Conservation (phyloP, 1,284 basidiomycete species). For the Ustilago shanxiensis region DNA sequence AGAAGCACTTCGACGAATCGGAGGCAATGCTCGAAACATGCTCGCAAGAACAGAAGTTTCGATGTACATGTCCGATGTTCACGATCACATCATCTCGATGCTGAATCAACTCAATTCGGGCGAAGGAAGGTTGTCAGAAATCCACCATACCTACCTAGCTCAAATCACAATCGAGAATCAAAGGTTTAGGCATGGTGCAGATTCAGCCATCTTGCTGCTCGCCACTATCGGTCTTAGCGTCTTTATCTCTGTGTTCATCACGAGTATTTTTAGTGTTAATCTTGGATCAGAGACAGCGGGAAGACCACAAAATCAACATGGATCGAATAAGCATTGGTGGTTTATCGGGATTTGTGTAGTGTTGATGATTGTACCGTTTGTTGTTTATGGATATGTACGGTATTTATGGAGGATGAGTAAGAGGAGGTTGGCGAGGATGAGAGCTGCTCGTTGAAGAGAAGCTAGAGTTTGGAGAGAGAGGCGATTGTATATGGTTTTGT, state of each 20-base stretch:
- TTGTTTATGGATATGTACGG: slow-evolving; percentile 16
- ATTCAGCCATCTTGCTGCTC: slow-evolving; percentile 69
- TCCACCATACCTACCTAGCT: slow-evolving; percentile 86
- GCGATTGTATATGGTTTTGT: not conserved
- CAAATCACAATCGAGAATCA: slow-evolving; percentile 79
- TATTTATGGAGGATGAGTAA: slow-evolving; percentile 24
- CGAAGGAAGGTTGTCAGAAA: slow-evolving; percentile 87
- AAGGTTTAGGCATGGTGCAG: slow-evolving; percentile 42
- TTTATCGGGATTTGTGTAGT: slow-evolving; percentile 25
- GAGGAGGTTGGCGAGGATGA: slow-evolving; percentile 14
- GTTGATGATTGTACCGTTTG: not conserved
- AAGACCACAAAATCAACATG: slow-evolving; percentile 71
- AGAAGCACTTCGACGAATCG: slow-evolving; percentile 39
- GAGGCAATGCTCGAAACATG: slow-evolving; percentile 41
- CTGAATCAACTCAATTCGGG: slow-evolving; percentile 88
- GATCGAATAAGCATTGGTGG: slow-evolving; percentile 19
- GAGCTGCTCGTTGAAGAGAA: slow-evolving; percentile 23
- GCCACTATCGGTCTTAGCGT: slow-evolving; percentile 79
- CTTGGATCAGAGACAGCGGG: slow-evolving; percentile 52
- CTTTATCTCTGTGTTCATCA: slow-evolving; percentile 70
- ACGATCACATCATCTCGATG: slow-evolving; percentile 91
- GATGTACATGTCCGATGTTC: slow-evolving; percentile 91
- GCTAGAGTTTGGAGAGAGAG: not conserved
- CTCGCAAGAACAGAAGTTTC: slow-evolving; percentile 59
- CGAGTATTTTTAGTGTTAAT: slow-evolving; percentile 72